Evolutionary conservation across 2,329 filamentous ascomycete species (phyloP).

Genomic region (Pseudogymnoascus destructans): DNA sequence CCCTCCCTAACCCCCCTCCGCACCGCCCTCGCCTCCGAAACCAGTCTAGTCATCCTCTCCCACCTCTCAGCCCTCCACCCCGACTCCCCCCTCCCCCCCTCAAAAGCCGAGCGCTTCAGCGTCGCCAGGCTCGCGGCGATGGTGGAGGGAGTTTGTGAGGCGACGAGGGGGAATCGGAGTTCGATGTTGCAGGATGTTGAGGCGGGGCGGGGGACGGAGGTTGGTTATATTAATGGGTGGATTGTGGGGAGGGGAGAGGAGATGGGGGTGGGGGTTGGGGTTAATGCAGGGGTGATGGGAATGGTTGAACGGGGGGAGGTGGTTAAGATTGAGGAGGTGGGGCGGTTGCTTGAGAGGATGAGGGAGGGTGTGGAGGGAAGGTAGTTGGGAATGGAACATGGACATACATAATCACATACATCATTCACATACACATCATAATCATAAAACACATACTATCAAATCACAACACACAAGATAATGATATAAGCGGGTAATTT

Average conservation of each 20-base stretch:
- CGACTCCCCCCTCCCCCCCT: no score
- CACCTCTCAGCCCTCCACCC: slow-evolving; percentile 18
- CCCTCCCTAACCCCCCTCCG: slow-evolving; percentile 20
- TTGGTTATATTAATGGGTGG: slow-evolving; percentile 48
- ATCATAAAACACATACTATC: neutral
- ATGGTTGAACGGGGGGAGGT: slow-evolving; percentile 30
- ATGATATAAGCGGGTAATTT: slow-evolving; percentile 47
- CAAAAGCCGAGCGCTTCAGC: neutral
- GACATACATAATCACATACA: neutral
- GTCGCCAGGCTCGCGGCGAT: slow-evolving; percentile 30
- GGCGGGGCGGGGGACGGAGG: slow-evolving; percentile 40
- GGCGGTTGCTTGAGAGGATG: slow-evolving; percentile 9
- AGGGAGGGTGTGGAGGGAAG: neutral
- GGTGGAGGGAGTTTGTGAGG: slow-evolving; percentile 35
- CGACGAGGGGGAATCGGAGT: slow-evolving; percentile 41
- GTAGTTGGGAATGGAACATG: neutral
- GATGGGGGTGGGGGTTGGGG: slow-evolving; percentile 25
- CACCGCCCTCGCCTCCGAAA: slow-evolving; percentile 51
- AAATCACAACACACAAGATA: neutral
- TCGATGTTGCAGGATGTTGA: slow-evolving; percentile 49
- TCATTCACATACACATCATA: neutral
- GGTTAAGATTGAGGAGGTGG: slow-evolving; percentile 26
- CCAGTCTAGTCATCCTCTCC: slow-evolving; percentile 55
- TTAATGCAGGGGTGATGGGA: slow-evolving; percentile 31
- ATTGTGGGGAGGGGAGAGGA: slow-evolving; percentile 25